A percentile compares a stretch with the other conserved stretches of the same genome.
Conservation (phyloP, 1,139 yeast species). For the Debaryomycetaceae sp. region DNA sequence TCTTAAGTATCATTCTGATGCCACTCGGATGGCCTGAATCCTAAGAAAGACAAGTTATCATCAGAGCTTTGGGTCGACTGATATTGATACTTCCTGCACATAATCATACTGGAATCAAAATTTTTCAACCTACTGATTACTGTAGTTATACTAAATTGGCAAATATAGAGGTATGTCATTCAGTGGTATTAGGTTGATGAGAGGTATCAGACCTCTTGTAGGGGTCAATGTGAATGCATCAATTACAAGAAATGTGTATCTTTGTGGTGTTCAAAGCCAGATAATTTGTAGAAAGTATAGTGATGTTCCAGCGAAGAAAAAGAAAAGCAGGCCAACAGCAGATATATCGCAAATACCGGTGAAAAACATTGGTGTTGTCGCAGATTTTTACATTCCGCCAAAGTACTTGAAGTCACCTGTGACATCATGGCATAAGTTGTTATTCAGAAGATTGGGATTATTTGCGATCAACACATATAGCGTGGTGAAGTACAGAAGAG, state of each 20-base stretch:
- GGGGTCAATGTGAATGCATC: background rate
- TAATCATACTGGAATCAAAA: background rate
- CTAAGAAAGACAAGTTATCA: no score
- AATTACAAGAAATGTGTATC: background rate
- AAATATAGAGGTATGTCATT: background rate
- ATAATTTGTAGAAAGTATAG: slow-evolving; percentile 4
- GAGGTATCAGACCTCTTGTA: slow-evolving; percentile 6
- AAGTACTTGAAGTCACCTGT: slow-evolving; percentile 28
- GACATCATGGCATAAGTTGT: slow-evolving; percentile 36
- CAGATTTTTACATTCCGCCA: slow-evolving; percentile 47
- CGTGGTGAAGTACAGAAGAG: slow-evolving; percentile 40
- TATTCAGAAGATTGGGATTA: slow-evolving; percentile 37
- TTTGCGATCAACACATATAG: slow-evolving; percentile 44
- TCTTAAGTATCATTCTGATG: no score
- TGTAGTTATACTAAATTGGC: background rate
- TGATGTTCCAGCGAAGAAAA: slow-evolving; percentile 13
- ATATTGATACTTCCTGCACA: no score
- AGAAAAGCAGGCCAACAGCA: slow-evolving; percentile 16
- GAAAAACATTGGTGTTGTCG: slow-evolving; percentile 39
- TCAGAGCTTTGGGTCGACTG: no score
- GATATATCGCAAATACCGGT: slow-evolving; percentile 41
- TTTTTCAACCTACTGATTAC: background rate
- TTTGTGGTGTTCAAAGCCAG: background rate
- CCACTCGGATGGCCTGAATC: no score
- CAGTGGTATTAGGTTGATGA: background rate